A percentile compares a stretch with the other conserved stretches of the same genome.
phyloP scores from a whole-genome alignment of 371 early-diverging fungal species.

The Mucor velutinosus region DNA sequence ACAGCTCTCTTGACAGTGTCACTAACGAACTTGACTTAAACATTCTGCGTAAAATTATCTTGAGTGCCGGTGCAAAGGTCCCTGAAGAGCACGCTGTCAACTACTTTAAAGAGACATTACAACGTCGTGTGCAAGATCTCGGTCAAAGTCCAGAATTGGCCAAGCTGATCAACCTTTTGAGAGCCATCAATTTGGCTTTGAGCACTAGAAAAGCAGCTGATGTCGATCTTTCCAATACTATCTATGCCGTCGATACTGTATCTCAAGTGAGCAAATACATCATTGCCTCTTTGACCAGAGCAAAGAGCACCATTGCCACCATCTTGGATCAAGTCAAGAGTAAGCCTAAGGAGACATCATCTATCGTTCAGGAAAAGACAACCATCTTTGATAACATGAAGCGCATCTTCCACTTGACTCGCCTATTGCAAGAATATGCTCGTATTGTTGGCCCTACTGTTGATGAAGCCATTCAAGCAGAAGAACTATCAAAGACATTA shows the following conservation, averaged over 20 bases:
- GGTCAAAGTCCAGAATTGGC: neutral
- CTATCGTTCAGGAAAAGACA: neutral
- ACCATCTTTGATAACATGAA: slow-evolving; percentile 12
- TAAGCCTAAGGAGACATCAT: neutral
- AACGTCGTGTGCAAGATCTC: slow-evolving; percentile 7
- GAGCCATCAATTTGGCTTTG: slow-evolving; percentile 11
- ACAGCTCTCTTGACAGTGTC: slow-evolving; percentile 4
- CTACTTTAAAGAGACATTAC: slow-evolving; percentile 12
- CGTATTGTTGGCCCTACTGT: slow-evolving; percentile 16
- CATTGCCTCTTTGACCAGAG: slow-evolving; percentile 4
- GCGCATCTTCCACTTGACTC: slow-evolving; percentile 21
- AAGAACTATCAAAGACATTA: slow-evolving; percentile 20
- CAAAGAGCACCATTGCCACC: neutral
- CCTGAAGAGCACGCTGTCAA: slow-evolving; percentile 1
- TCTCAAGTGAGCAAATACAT: slow-evolving; percentile 15
- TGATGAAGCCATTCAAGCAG: slow-evolving; percentile 28
- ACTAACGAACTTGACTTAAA: slow-evolving; percentile 21
- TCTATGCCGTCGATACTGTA: slow-evolving; percentile 19
- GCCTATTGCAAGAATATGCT: slow-evolving; percentile 33
- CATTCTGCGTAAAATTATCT: slow-evolving; percentile 15
- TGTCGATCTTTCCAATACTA: slow-evolving; percentile 8
- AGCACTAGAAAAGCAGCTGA: slow-evolving; percentile 19
- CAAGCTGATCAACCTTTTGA: slow-evolving; percentile 14
- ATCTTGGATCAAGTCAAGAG: neutral
- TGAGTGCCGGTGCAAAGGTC: slow-evolving; percentile 9